Evolutionary conservation across 768 basidiomycete species (phyloP).

Genomic region (Mycena alexandri): DNA sequence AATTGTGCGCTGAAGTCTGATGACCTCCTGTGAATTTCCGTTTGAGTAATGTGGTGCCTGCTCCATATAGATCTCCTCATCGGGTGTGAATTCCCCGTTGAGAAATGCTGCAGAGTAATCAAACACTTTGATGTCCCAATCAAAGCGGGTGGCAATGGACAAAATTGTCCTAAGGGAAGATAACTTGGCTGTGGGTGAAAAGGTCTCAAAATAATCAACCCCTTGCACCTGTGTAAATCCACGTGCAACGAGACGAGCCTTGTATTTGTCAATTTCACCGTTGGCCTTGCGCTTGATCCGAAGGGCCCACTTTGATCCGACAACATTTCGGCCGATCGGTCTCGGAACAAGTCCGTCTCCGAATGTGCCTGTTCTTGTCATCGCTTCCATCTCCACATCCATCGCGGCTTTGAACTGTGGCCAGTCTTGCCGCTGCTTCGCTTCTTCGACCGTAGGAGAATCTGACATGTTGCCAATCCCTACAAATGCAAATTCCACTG

Average conservation of each 20-base stretch:
- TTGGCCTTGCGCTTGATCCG: slow-evolving; percentile 49
- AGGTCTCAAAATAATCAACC: slow-evolving; percentile 43
- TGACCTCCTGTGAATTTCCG: slow-evolving; percentile 12
- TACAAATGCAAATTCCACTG: slow-evolving; percentile 16
- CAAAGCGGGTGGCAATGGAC: slow-evolving; percentile 16
- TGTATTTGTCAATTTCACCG: slow-evolving; percentile 48
- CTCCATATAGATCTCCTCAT: slow-evolving; percentile 41
- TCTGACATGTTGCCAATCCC: slow-evolving; percentile 17
- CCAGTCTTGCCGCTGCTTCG: slow-evolving; percentile 20
- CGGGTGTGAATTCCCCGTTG: slow-evolving; percentile 25
- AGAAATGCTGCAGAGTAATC: slow-evolving; percentile 34
- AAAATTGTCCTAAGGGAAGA: slow-evolving; percentile 14
- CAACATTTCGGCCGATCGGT: slow-evolving; percentile 38
- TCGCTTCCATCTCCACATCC: slow-evolving; percentile 26
- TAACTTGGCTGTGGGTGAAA: slow-evolving; percentile 17
- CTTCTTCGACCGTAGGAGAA: slow-evolving; percentile 25
- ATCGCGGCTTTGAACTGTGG: slow-evolving; percentile 17
- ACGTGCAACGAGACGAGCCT: slow-evolving; percentile 36
- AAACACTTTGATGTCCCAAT: slow-evolving; percentile 39
- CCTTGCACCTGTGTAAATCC: slow-evolving; percentile 35
- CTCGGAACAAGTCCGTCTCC: slow-evolving; percentile 37
- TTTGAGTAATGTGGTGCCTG: slow-evolving; percentile 36
- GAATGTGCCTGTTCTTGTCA: slow-evolving; percentile 21
- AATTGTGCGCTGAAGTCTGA: slow-evolving; percentile 38
- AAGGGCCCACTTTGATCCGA: slow-evolving; percentile 46